Conservation (phyloP, 2,329 filamentous ascomycete species). For the Alternaria sp. region DNA sequence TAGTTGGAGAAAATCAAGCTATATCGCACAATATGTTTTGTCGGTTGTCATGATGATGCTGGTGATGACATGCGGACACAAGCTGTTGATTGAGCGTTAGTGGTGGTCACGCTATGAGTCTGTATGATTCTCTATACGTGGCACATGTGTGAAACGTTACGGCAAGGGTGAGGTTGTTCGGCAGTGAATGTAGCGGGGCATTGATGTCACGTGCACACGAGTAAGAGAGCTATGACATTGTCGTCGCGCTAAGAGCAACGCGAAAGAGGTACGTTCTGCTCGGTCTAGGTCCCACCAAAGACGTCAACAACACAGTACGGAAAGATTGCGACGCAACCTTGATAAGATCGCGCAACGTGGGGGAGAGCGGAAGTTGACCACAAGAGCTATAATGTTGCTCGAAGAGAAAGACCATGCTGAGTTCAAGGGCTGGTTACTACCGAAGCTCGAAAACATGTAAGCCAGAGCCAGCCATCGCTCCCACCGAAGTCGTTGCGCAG, state of each 20-base stretch:
- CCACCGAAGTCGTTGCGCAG: neutral
- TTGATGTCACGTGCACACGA: conserved; percentile 28
- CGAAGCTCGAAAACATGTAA: conserved; percentile 78
- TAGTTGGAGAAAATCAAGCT: conserved; percentile 46
- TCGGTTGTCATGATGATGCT: conserved; percentile 7
- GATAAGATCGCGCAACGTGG: conserved; percentile 1
- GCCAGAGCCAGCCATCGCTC: conserved; percentile 40
- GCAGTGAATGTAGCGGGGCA: conserved; percentile 29
- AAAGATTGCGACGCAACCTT: neutral
- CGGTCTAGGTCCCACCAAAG: neutral
- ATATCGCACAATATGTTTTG: conserved; percentile 33
- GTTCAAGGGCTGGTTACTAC: conserved; percentile 81
- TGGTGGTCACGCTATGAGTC: neutral
- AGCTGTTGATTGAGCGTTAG: neutral
- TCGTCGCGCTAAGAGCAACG: conserved; percentile 27
- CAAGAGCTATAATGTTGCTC: conserved; percentile 60
- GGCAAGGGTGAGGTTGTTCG: neutral
- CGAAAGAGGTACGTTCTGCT: conserved; percentile 17
- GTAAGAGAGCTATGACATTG: conserved; percentile 18
- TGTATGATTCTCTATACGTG: neutral
- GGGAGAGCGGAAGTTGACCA: conserved; percentile 7
- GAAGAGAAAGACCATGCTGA: conserved; percentile 63
- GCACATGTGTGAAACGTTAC: neutral
- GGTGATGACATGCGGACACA: conserved; percentile 1
- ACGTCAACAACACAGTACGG: conserved; percentile 2